These are phyloP conservation scores for Aspergillus melleus DNA, from an alignment of 2,329 filamentous ascomycete genomes.

Conservation along the genomic window DNA sequence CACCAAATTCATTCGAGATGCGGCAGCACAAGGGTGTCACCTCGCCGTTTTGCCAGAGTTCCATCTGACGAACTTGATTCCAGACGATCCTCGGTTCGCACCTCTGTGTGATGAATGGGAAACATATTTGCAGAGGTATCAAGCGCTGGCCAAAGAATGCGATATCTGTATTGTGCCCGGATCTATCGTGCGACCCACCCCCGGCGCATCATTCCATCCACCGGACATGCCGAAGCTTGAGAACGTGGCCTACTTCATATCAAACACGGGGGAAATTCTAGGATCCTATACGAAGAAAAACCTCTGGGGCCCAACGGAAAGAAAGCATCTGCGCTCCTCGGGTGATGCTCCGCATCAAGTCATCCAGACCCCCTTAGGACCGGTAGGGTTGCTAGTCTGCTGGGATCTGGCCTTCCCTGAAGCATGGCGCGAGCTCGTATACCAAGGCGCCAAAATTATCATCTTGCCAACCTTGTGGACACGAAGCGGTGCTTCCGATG, in stretches of 20 bases:
- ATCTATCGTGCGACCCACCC: conserved; percentile 48
- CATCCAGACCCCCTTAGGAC: conserved; percentile 50
- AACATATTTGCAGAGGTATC: conserved; percentile 53
- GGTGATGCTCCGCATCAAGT: neutral
- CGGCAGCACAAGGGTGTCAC: conserved; percentile 46
- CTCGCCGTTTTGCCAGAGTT: conserved; percentile 62
- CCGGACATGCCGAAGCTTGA: conserved; percentile 38
- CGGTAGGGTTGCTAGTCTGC: conserved; percentile 56
- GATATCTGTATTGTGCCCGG: conserved; percentile 43
- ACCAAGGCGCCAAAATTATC: conserved; percentile 54
- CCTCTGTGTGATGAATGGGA: conserved; percentile 49
- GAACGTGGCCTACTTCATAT: conserved; percentile 58
- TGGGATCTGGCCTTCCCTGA: conserved; percentile 61
- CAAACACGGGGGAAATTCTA: conserved; percentile 48
- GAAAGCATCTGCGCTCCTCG: neutral
- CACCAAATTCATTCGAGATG: conserved; percentile 44
- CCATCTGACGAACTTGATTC: conserved; percentile 55
- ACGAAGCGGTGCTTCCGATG: conserved; percentile 46
- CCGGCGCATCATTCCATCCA: conserved; percentile 28
- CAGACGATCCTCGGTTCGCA: conserved; percentile 48
- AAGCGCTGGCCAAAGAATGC: conserved; percentile 52
- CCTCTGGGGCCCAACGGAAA: conserved; percentile 3
- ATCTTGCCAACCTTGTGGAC: conserved; percentile 57
- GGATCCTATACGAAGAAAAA: conserved; percentile 55
- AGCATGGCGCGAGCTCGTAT: conserved; percentile 55